Evolutionary conservation across 441 rosid species (phyloP).

Genomic region (Manihot esculenta): DNA sequence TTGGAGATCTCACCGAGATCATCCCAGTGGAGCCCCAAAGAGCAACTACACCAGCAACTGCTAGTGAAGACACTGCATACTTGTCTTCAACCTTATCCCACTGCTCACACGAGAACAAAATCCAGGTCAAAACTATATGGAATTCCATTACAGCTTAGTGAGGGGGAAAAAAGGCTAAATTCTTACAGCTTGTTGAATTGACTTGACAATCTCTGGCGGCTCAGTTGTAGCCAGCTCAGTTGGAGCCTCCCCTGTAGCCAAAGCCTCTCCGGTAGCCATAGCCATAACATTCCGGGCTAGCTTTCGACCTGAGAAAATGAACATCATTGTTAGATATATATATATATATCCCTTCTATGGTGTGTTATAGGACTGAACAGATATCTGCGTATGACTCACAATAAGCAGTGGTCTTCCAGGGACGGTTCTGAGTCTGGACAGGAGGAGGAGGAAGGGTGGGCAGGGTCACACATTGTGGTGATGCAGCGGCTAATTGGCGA

Average conservation of each 20-base stretch:
- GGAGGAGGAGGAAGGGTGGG: constrained; percentile 66
- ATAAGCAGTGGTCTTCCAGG: constrained; percentile 58
- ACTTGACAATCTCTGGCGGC: constrained; percentile 65
- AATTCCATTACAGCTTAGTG: not conserved
- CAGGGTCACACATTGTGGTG: constrained; percentile 57
- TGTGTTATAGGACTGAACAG: too few species aligned
- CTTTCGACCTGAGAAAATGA: constrained; percentile 54
- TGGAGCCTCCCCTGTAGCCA: constrained; percentile 81
- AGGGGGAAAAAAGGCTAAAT: not conserved
- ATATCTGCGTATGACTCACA: constrained; percentile 39
- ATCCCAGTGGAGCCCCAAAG: constrained; percentile 69
- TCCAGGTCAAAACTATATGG: not conserved
- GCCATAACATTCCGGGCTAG: constrained; percentile 74
- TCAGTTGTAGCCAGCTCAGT: constrained; percentile 56
- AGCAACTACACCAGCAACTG: constrained; percentile 57
- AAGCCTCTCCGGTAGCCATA: constrained; percentile 74
- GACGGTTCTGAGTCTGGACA: constrained; percentile 45
- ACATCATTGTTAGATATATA: not conserved
- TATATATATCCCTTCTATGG: too few species aligned
- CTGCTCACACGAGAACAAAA: constrained; percentile 34
- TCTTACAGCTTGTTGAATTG: constrained; percentile 66
- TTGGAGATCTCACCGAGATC: constrained; percentile 55
- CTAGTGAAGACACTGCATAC: constrained; percentile 76
- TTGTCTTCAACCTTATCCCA: constrained; percentile 95
- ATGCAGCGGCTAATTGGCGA: constrained; percentile 49